Evolutionary conservation across 1,284 basidiomycete species (phyloP), one percentile per base, ranked within the genome.

Genomic region (Psilocybe mexicana): DNA sequence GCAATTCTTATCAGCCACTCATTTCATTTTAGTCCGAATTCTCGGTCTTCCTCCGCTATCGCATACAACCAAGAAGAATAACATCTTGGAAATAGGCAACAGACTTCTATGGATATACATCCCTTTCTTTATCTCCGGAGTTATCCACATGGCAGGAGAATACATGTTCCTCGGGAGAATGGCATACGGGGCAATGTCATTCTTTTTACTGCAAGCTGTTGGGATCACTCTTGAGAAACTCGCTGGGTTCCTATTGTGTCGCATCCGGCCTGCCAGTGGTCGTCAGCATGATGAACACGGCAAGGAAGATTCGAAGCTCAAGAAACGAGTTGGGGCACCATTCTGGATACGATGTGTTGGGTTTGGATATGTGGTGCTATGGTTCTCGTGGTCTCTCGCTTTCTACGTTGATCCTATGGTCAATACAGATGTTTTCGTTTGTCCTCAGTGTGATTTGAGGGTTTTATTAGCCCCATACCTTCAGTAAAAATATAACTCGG

Each of bases 141-240:
- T 59, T 23, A 58, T 67, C 40, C 70, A 71, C 48, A 57, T 59
- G 30, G 61, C 49, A 2, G 66, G 63, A 6, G 70, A 71, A 25
- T 61, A 53, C 38, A 67, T 69, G 67, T 46, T 66, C 44, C 35
- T 65, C 3, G 60, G 61, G n/a, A 48, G 47, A 25, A 50, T 61
- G 47, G 51, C 58, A 26, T 57, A 58, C 8, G 60, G 60, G 10
- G 51, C 65, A 7, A 60, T 68, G 51, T 57, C 55, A 12, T 70
- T 70, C 56, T 71, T 70, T 53, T 52, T 64, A 46, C 44, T 66
- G 18, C 70, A 71, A 48, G 63, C 65, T 14, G 11, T 67, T 11
- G 65, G 57, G 18, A 65, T 70, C 33, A 59, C 56, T 18, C 6
- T 65, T 28, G 70, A 71, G 42, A 58, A 58, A 18, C 12, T 62